These are phyloP conservation scores for Paragyromitra xinjiangensis DNA, from an alignment of 495 filamentous ascomycete genomes.

Conservation along the genomic window DNA sequence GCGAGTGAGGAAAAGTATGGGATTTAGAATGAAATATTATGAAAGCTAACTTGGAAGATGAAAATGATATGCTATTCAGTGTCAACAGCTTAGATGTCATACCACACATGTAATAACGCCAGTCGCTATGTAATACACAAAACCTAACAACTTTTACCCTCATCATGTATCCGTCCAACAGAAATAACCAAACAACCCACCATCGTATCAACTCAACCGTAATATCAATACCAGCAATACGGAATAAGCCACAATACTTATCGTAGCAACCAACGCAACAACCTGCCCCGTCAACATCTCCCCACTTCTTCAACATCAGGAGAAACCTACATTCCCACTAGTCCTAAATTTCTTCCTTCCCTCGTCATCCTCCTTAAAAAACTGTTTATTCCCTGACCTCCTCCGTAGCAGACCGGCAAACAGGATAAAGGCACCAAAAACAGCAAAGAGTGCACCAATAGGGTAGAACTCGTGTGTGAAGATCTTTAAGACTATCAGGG, in stretches of 20 bases:
- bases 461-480: constrained; percentile 95
- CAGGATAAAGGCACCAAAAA: constrained; percentile 86
- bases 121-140: background rate
- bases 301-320: constrained; percentile 48
- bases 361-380: constrained; percentile 76
- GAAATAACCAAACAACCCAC: background rate
- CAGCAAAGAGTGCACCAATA: constrained; percentile 89
- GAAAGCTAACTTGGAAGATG: too few species aligned
- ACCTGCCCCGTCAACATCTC: constrained; percentile 85
- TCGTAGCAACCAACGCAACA: constrained; percentile 79
- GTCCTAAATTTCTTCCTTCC: constrained; percentile 84
- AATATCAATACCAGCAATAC: constrained; percentile 79
- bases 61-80: too few species aligned
- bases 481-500: constrained; percentile 92
- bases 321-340: constrained; percentile 71
- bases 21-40: too few species aligned
- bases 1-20: too few species aligned
- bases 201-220: constrained; percentile 52
- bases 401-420: constrained; percentile 81
- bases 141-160: background rate
- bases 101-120: background rate
- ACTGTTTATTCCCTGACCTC: constrained; percentile 89
- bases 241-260: constrained; percentile 84
- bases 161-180: background rate
- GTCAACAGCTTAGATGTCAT: too few species aligned